Evolutionary conservation across 352 stramenopile species (phyloP), one percentile per base, ranked within the genome.

Genomic region (Globisporangium alternatum): DNA sequence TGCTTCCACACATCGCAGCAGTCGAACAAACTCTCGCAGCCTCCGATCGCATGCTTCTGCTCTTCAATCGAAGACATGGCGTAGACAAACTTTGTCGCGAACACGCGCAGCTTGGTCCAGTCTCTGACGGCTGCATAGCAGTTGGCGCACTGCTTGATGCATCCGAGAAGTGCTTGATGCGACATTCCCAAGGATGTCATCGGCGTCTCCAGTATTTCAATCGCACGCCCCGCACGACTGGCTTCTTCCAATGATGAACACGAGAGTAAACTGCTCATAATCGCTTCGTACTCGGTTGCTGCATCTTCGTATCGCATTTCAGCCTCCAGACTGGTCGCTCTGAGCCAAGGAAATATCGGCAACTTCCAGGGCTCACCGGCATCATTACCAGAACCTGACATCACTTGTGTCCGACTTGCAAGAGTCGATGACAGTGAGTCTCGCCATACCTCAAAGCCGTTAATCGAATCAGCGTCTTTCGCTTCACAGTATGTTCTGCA

Each of bases 301-400:
- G 87, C 80, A 37, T 86, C 82, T 84, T 93, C 83, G 48, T 89
- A 90, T 56, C 72, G 66, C 72, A 88, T 80, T 58, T 84, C 72
- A 39, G 83, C 66, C 52, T 86, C 77, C 28, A 78, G 70, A 25
- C 72, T 71, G 37, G 83, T 28, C 13, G 73, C 67, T 44, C 58
- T 56, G 45, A 86, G 37, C 77, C 81, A 85, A 19, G 62, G 67
- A 25, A 88, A 84, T 25, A 75, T 47, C 41, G 73, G 55, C 10
- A 70, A 30, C n/a, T 67, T 60, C 47, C 64, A 60, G 9, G 67
- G 43, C 31, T 59, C 25, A 17, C 52, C 51, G 28, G 70, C 56
- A 15, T 69, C 55, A 37, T 41, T 62, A 4, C 59, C 44, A 44
- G 64, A 55, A 47, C 13, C 54, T 21, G 53, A 9, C 61, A 66